A percentile compares a stretch with the other conserved stretches of the same genome.
These are phyloP conservation scores for Solanum clarkiae DNA, from an alignment of 257 asterid species.

Conservation along the genomic window DNA sequence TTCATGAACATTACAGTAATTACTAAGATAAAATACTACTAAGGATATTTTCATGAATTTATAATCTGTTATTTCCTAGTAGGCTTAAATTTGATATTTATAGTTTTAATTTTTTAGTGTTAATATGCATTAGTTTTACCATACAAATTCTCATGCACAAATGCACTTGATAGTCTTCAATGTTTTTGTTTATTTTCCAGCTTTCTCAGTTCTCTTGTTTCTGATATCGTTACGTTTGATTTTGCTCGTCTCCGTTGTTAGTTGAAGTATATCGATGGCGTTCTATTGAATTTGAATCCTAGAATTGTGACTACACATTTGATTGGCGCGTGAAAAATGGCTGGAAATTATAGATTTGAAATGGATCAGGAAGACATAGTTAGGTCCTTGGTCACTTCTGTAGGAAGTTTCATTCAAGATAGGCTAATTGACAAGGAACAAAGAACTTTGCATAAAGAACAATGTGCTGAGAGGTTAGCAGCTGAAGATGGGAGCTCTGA, in stretches of 20 bases:
- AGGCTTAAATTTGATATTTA: neutral
- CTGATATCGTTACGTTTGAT: neutral
- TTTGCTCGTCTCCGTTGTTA: neutral
- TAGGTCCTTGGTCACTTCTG: slow-evolving; percentile 29
- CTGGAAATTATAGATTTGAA: slow-evolving; percentile 35
- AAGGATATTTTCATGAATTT: neutral
- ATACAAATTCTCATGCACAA: neutral
- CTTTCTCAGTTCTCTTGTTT: neutral
- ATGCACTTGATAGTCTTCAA: neutral
- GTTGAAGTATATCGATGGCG: neutral
- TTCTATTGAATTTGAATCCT: neutral
- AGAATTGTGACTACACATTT: neutral
- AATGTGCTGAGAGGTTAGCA: slow-evolving; percentile 71
- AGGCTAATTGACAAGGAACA: slow-evolving; percentile 37
- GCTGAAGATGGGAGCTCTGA: slow-evolving; percentile 44
- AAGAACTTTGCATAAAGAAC: slow-evolving; percentile 52
- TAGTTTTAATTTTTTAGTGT: neutral
- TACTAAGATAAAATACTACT: neutral
- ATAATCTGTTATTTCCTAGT: neutral
- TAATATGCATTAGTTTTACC: neutral
- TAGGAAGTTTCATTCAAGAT: slow-evolving; percentile 55
- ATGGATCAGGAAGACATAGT: slow-evolving; percentile 58
- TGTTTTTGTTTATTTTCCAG: neutral
- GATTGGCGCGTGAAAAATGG: slow-evolving; percentile 8
- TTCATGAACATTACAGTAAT: neutral